Evolutionary conservation across 495 filamentous ascomycete species (phyloP), one percentile per base, ranked within the genome.

Genomic region (Daldinia decipiens): DNA sequence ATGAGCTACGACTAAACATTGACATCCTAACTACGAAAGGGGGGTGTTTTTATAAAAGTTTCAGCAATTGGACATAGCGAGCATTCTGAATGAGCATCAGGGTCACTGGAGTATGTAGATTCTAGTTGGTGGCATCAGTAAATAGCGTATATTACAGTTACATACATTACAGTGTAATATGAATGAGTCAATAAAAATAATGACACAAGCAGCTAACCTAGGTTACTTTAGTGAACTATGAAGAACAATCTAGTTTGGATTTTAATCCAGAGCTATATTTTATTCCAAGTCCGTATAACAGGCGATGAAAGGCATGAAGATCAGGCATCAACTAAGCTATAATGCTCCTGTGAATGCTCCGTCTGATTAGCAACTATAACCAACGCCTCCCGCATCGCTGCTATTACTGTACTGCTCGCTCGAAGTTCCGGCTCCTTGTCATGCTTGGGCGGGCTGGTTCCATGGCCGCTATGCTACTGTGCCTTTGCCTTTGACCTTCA

Each of bases 41-140:
- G 24, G 26, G 31, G 4, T 24, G 50, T 66, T 24, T 57, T 45
- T 29, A 64, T 60, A 61, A 43, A 24, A 59, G 26, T 59, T 65
- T 34, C 40, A 56, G 38, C 58, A 43, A 58, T 62, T 70, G 67
- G 62, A 57, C 71, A 74, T 59, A 64, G 47, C 43, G 70, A 63
- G 62, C 67, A 70, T 65, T 71, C 36, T 62, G 58, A 56, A 60
- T 62, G 34, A 65, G 65, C 65, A 73, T 66, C 29, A 53, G 60
- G 19, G 61, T 65, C 61, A 68, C 56, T 29, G 61, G 70, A 68
- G 65, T 29, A 59, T 62, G 61, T 58, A 61, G 61, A 65, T 69
- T 53, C 57, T 58, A 45, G 40, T 55, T 21, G 19, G 53, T 43
- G 31, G 55, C 55, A 65, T 64, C 50, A 40, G 38, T 72, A 59